These are phyloP conservation scores for Penicillium sclerotiorum DNA, from an alignment of 2,329 filamentous ascomycete genomes.

Conservation along the genomic window DNA sequence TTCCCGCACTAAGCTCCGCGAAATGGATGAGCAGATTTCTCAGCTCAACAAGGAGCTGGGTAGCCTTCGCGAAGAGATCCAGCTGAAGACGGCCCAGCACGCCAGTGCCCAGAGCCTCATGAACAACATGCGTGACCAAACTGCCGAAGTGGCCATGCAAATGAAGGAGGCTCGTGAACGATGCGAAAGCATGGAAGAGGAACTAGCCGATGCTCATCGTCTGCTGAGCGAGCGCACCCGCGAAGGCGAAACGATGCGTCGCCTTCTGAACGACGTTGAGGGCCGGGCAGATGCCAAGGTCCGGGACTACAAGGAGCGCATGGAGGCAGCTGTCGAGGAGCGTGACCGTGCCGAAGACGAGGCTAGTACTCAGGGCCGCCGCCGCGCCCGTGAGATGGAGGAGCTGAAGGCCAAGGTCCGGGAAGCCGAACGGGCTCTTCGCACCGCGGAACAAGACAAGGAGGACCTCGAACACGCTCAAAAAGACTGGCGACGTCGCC, in stretches of 20 bases:
- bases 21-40: constrained; percentile 73
- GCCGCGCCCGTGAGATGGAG: constrained; percentile 79
- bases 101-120: constrained; percentile 81
- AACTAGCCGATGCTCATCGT: constrained; percentile 83
- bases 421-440: constrained; percentile 78
- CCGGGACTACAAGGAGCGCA: constrained; percentile 82
- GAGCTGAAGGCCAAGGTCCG: constrained; percentile 78
- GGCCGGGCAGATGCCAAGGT: constrained; percentile 77
- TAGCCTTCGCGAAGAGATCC: constrained; percentile 73
- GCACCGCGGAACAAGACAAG: constrained; percentile 70
- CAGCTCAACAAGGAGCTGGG: constrained; percentile 70
- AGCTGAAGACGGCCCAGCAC: constrained; percentile 84
- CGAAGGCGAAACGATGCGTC: constrained; percentile 92
- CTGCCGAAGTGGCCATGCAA: constrained; percentile 82
- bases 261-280: constrained; percentile 83
- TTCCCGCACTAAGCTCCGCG: constrained; percentile 61
- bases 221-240: constrained; percentile 84
- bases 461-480: constrained; percentile 76
- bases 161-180: constrained; percentile 85
- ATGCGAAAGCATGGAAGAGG: constrained; percentile 86
- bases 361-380: constrained; percentile 73
- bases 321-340: constrained; percentile 92
- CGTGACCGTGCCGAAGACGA: constrained; percentile 92
- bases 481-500: constrained; percentile 71
- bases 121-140: constrained; percentile 91